A percentile compares a stretch with the other conserved stretches of the same genome.
phyloP scores from a whole-genome alignment of 2,329 filamentous ascomycete species.

The Dactylonectria macrodidyma region DNA sequence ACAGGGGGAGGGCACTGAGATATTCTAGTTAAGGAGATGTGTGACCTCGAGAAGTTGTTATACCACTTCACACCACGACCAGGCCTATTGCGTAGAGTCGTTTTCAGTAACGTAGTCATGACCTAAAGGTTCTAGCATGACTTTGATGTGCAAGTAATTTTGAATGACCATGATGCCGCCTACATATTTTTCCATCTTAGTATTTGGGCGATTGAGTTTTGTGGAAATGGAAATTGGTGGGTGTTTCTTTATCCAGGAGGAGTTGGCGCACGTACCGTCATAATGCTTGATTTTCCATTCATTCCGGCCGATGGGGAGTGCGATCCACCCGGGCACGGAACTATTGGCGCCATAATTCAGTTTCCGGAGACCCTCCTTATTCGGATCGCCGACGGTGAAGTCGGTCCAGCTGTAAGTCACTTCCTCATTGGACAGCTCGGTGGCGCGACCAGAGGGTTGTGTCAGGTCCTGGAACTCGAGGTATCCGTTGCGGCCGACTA shows the following conservation, averaged over 20 bases:
- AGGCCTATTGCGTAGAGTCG: no score
- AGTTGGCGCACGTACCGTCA: conserved; percentile 23
- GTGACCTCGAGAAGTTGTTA: no score
- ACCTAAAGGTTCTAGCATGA: conserved; percentile 21
- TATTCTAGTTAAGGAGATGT: no score
- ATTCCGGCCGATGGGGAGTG: conserved; percentile 10
- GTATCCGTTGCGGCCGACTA: conserved; percentile 27
- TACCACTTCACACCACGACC: no score
- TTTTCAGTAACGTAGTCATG: no score
- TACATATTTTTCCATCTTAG: conserved; percentile 1
- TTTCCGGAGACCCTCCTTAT: conserved; percentile 7
- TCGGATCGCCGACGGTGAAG: conserved; percentile 13
- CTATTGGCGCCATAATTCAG: conserved; percentile 14
- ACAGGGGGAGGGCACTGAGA: no score
- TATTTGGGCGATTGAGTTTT: conserved; percentile 4
- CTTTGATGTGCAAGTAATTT: conserved; percentile 27
- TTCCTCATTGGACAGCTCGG: not conserved
- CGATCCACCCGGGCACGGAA: conserved; percentile 33
- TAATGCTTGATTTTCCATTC: conserved; percentile 33
- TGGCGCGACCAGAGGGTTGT: conserved; percentile 6
- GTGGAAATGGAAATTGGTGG: not conserved
- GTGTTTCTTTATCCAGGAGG: not conserved
- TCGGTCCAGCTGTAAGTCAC: conserved; percentile 28
- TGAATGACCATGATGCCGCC: conserved; percentile 15
- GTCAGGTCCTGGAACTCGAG: conserved; percentile 22